Conservation (phyloP, 208 protist genomes). For the Crithidia expoeki region DNA sequence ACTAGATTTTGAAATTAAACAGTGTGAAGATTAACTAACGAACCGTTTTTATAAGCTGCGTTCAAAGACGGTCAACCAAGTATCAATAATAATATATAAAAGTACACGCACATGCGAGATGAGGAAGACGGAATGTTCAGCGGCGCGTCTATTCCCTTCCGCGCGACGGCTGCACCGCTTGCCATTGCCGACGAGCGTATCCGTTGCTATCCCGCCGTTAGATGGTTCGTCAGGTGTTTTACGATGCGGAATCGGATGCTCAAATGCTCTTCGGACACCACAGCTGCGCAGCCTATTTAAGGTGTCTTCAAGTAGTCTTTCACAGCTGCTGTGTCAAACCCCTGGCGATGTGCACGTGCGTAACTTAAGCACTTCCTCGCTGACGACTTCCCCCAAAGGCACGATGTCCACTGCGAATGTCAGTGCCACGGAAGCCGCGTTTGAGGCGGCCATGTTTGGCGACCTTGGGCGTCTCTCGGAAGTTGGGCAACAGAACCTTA, state of each 20-base stretch:
- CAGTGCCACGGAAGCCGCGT: constrained; percentile 12
- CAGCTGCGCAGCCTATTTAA: not conserved
- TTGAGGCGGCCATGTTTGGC: constrained; percentile 23
- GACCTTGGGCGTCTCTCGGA: constrained; percentile 1
- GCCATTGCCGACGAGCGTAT: not conserved
- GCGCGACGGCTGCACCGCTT: not conserved
- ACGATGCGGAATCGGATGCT: not conserved
- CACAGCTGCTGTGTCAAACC: too few species aligned
- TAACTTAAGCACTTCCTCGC: not conserved
- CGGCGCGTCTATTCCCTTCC: not conserved
- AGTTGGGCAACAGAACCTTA: not conserved
- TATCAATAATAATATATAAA: not conserved
- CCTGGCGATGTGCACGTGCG: not conserved
- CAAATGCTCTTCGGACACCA: not conserved
- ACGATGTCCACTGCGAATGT: not conserved
- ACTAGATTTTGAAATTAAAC: too few species aligned
- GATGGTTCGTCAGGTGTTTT: not conserved
- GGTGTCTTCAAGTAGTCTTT: not conserved
- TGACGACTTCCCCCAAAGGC: not conserved
- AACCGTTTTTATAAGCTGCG: too few species aligned
- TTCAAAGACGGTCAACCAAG: too few species aligned
- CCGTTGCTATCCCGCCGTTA: not conserved
- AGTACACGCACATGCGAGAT: constrained; percentile 3
- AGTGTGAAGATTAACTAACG: too few species aligned
- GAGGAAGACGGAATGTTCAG: constrained; percentile 1